These are phyloP conservation scores for Boletus semigastroideus DNA, from an alignment of 1,284 basidiomycete species.

Conservation along the genomic window DNA sequence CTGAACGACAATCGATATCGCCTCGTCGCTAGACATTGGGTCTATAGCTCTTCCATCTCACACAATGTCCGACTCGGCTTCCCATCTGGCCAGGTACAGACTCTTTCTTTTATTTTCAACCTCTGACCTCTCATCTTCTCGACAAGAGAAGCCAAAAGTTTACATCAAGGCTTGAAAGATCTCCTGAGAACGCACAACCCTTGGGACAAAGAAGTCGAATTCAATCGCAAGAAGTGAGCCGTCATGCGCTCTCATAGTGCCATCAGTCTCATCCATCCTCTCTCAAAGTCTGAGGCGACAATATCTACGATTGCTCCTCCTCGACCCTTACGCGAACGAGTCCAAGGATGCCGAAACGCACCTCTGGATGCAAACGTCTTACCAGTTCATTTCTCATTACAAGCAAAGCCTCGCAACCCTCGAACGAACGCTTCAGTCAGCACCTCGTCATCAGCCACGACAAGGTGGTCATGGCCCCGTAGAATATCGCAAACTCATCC, in stretches of 20 bases:
- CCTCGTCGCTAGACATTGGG: constrained; percentile 22
- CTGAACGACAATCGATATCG: constrained; percentile 16
- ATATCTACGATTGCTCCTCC: constrained; percentile 74
- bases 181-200: constrained; percentile 70
- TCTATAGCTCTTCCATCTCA: constrained; percentile 12
- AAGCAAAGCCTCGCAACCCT: constrained; percentile 72
- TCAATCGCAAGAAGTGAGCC: constrained; percentile 77
- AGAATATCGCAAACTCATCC: constrained; percentile 82
- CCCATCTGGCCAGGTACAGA: constrained; percentile 26
- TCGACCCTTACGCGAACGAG: constrained; percentile 72
- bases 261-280: not conserved
- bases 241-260: not conserved
- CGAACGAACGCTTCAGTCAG: constrained; percentile 57
- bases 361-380: constrained; percentile 92
- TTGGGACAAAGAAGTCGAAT: constrained; percentile 83
- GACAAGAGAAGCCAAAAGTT: constrained; percentile 67
- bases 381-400: constrained; percentile 82
- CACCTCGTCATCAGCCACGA: constrained; percentile 45
- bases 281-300: constrained; percentile 66
- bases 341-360: constrained; percentile 80
- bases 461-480: constrained; percentile 53
- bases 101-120: not conserved
- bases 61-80: constrained; percentile 32
- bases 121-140: not conserved
- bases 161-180: constrained; percentile 69